A percentile compares a stretch with the other conserved stretches of the same genome.
Conservation (phyloP, 805 yeast genomes). For the Hemisphaericaspora nanyangensis region DNA sequence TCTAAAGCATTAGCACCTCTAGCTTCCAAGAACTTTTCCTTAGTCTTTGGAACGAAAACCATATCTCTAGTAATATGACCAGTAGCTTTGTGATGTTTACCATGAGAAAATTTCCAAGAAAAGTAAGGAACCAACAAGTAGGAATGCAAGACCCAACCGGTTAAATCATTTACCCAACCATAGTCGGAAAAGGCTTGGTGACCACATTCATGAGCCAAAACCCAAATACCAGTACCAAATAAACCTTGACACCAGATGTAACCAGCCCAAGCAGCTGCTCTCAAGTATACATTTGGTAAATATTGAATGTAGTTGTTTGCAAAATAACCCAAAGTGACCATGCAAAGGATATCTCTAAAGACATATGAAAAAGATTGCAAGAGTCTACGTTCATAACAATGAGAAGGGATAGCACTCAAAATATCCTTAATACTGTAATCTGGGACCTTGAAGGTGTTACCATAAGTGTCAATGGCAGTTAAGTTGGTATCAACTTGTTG, state of each 20-base stretch:
- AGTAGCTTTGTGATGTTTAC: constrained; percentile 88
- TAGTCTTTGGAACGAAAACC: constrained; percentile 77
- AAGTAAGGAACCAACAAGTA: constrained; percentile 78
- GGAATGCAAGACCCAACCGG: constrained; percentile 83
- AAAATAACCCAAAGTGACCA: constrained; percentile 47
- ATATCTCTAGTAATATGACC: constrained; percentile 79
- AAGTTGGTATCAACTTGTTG: constrained; percentile 14
- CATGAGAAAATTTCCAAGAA: constrained; percentile 81
- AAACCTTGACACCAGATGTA: constrained; percentile 58
- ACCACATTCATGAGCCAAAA: constrained; percentile 89
- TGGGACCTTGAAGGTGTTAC: constrained; percentile 68
- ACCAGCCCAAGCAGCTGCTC: constrained; percentile 57
- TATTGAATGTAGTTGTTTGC: constrained; percentile 50
- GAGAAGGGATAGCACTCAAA: constrained; percentile 64
- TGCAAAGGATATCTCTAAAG: constrained; percentile 55
- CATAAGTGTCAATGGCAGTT: constrained; percentile 55
- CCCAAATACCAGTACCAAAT: constrained; percentile 78
- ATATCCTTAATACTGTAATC: constrained; percentile 75
- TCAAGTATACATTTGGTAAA: constrained; percentile 38
- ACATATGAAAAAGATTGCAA: constrained; percentile 59
- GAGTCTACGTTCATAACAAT: constrained; percentile 66
- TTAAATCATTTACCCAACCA: constrained; percentile 67
- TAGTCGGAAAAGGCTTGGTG: constrained; percentile 81
- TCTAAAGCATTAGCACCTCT: constrained; percentile 36
- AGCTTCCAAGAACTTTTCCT: constrained; percentile 47